phyloP scores from a whole-genome alignment of 2,329 filamentous ascomycete species.

The Diplodia intermedia region DNA sequence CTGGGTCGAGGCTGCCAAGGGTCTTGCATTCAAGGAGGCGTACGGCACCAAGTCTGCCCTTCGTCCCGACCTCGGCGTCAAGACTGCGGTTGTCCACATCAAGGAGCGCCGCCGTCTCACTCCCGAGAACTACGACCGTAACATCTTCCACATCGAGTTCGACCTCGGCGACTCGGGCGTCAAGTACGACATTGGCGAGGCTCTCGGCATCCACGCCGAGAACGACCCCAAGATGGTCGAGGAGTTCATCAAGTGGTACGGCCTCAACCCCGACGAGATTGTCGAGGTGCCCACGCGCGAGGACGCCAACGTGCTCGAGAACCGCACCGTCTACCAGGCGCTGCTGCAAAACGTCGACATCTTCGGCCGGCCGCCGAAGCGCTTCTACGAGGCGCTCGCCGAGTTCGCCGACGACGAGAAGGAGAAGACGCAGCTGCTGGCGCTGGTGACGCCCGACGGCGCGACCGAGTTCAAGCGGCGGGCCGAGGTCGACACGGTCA shows the following conservation, averaged over 20 bases:
- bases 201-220: conserved; percentile 93
- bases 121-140: conserved; percentile 86
- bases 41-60: conserved; percentile 76
- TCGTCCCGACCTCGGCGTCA: conserved; percentile 83
- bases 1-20: conserved; percentile 87
- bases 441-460: conserved; percentile 78
- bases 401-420: conserved; percentile 83
- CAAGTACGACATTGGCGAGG: conserved; percentile 96
- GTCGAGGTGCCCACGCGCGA: conserved; percentile 93
- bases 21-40: conserved; percentile 91
- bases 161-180: conserved; percentile 90
- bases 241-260: conserved; percentile 89
- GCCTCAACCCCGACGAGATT: conserved; percentile 78
- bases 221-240: conserved; percentile 82
- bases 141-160: conserved; percentile 99
- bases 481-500: conserved; percentile 87
- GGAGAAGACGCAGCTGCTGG: conserved; percentile 80
- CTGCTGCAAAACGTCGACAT: conserved; percentile 94
- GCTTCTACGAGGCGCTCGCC: conserved; percentile 92
- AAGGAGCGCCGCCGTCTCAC: conserved; percentile 96
- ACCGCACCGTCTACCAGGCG: conserved; percentile 90
- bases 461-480: conserved; percentile 91
- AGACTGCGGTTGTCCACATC: conserved; percentile 87
- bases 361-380: conserved; percentile 94
- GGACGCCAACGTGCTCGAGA: conserved; percentile 74